Evolutionary conservation across 192 early-diverging fungal species (phyloP), one percentile per base, ranked within the genome.

Genomic region (Coemansia sp.): DNA sequence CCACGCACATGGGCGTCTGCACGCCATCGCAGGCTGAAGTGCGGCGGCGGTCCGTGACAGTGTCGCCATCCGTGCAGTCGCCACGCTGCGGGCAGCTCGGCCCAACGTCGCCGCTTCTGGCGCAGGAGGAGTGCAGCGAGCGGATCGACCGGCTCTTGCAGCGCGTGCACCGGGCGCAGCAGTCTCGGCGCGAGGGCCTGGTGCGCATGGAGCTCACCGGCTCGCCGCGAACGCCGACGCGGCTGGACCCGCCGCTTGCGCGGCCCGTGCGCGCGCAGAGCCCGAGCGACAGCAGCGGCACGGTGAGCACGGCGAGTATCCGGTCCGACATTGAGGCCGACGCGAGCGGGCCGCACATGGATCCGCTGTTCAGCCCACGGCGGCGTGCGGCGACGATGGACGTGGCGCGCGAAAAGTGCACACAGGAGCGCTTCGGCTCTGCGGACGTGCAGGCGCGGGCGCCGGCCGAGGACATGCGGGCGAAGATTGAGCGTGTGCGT

Each of bases 61-160:
- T n/a, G n/a, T n/a, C n/a, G n/a, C n/a, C n/a, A n/a, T n/a, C n/a
- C n/a, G n/a, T n/a, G n/a, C n/a, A n/a, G n/a, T n/a, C n/a, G n/a
- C n/a, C n/a, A n/a, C n/a, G n/a, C n/a, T n/a, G n/a, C n/a, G n/a
- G n/a, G n/a, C n/a, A n/a, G n/a, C n/a, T n/a, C n/a, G n/a, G n/a
- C n/a, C 35, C 35, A 40, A 16, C 14, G 35, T 23, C 29, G 51
- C 16, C n/a, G 28, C 30, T 19, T 6, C 46, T 77, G 59, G 31
- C 64, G 5, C 24, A 54, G 4, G 74, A 71, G 6, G 74, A 70
- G 33, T 71, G 68, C 45, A 58, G 35, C 25, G 68, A 63, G 11
- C 56, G 64, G 4, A 65, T 77, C 8, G 74, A 77, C 12, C 33
- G 57, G 16, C 60, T 77, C 29, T 32, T 77, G 11, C 60, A 71